phyloP scores from a whole-genome alignment of 768 basidiomycete genomes.

The Lenzites betulinus region DNA sequence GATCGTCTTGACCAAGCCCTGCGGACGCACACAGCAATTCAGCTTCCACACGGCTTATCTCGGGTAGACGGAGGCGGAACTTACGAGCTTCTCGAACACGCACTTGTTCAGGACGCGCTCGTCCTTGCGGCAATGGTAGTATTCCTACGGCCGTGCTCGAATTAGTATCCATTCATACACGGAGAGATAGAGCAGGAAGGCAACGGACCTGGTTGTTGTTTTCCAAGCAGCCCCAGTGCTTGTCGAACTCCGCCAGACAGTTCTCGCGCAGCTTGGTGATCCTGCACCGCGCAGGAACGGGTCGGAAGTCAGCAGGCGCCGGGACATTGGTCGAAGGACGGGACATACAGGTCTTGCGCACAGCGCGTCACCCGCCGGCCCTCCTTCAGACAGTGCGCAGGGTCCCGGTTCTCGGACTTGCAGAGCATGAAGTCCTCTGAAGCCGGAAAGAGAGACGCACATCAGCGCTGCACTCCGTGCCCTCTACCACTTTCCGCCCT shows the following conservation, averaged over 20 bases:
- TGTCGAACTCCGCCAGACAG: slow-evolving; percentile 83
- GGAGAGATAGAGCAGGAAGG: neutral
- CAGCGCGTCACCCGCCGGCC: slow-evolving; percentile 95
- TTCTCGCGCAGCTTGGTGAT: slow-evolving; percentile 93
- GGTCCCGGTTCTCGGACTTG: slow-evolving; percentile 89
- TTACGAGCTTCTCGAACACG: slow-evolving; percentile 93
- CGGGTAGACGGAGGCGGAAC: slow-evolving; percentile 33
- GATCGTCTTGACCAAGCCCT: slow-evolving; percentile 92
- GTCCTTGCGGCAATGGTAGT: slow-evolving; percentile 83
- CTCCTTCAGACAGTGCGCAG: slow-evolving; percentile 93
- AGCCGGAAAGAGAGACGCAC: neutral
- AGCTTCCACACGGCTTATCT: neutral
- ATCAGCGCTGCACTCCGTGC: neutral
- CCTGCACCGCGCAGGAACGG: slow-evolving; percentile 44
- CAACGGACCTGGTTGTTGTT: slow-evolving; percentile 86
- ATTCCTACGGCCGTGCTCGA: slow-evolving; percentile 59
- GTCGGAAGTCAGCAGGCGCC: neutral
- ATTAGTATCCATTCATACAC: neutral
- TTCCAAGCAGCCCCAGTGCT: slow-evolving; percentile 95
- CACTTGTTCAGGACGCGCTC: slow-evolving; percentile 90
- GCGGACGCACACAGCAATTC: slow-evolving; percentile 1
- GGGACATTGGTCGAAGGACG: neutral
- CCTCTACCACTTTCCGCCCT: neutral
- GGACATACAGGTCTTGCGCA: slow-evolving; percentile 89
- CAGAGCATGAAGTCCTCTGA: slow-evolving; percentile 97